Base-by-base conservation (phyloP, 2,329 filamentous ascomycete genomes). In the Ramularia collo-cygni region DNA sequence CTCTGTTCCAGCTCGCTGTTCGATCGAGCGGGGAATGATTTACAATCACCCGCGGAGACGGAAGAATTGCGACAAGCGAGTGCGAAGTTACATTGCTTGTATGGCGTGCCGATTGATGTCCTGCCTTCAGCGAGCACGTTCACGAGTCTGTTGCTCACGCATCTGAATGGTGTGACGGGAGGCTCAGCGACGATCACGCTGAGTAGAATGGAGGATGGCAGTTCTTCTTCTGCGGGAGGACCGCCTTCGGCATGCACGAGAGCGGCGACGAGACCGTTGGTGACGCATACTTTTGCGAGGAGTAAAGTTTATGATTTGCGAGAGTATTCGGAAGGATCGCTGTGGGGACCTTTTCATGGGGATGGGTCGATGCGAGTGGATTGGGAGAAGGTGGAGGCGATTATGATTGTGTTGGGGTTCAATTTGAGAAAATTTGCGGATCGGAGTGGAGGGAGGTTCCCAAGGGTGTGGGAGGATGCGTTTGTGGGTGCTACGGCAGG, bases 351-450 rank as follows among this genome's bases (percentile, higher is more conserved):
- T 0, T 89, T 85, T 53, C 64, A 73, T 54, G 66, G 75, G 35
- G 83, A 88, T 54, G 76, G 73, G 71, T 68, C 2, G 71, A 70
- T 37, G 13, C 61, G 63, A 4, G 79, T 85, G 0, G 83, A 90
- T 60, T 90, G 85, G 85, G 83, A 89, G 61, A 85, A 84, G 64
- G 64, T 88, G 8, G 84, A 89, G 61, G 79, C 81, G 7, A 75
- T 87, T 38, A 76, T 87, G 69, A 67, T 88, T 3, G 76, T 82
- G 2, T 61, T 89, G 3, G 74, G 74, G 3, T 70, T 74, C 55
- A 87, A 86, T 55, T 68, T 83, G 37, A 61, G 65, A 28, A 56
- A 61, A 8, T 73, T 75, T 48, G 63, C 52, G 16, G 54, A 58
- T 35, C 53, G 67, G 9, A 54, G 55, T 6, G 65, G 67, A 13